Percentiles rank a stretch among this genome's conserved stretches.
Conservation (phyloP, 2,329 filamentous ascomycete genomes). For the Fusarium proliferatum region DNA sequence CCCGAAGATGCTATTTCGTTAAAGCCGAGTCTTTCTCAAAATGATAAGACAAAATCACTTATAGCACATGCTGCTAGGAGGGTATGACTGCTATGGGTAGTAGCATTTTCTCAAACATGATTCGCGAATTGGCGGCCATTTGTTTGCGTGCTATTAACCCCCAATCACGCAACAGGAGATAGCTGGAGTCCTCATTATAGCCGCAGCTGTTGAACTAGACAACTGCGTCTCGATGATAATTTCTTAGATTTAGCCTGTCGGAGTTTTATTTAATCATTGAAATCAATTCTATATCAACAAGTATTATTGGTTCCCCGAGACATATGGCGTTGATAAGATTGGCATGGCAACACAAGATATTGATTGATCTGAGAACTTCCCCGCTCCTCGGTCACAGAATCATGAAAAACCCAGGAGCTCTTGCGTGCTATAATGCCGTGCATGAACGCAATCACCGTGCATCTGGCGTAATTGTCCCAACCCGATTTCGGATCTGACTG, state of each 20-base stretch:
- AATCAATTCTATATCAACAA: neutral
- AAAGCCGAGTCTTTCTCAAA: neutral
- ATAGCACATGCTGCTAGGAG: accelerated
- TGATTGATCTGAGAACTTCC: neutral
- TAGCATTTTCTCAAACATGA: too few species aligned
- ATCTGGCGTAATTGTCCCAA: neutral
- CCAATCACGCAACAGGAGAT: neutral
- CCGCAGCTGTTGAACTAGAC: neutral
- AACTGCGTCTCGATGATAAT: neutral
- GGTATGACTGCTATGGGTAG: accelerated
- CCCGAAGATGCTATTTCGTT: neutral
- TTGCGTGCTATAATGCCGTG: neutral
- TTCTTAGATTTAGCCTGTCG: accelerated
- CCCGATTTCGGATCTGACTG: neutral
- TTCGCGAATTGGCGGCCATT: neutral
- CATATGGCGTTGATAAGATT: neutral
- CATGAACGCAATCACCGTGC: neutral
- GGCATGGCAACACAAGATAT: neutral
- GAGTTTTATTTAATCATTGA: too few species aligned
- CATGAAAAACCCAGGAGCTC: too few species aligned
- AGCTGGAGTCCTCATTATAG: neutral
- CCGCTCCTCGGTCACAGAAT: neutral
- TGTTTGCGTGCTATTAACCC: neutral
- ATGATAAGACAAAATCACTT: too few species aligned
- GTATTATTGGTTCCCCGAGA: neutral